Conservation (phyloP, 345 rosid species). For the Mangifera indica region DNA sequence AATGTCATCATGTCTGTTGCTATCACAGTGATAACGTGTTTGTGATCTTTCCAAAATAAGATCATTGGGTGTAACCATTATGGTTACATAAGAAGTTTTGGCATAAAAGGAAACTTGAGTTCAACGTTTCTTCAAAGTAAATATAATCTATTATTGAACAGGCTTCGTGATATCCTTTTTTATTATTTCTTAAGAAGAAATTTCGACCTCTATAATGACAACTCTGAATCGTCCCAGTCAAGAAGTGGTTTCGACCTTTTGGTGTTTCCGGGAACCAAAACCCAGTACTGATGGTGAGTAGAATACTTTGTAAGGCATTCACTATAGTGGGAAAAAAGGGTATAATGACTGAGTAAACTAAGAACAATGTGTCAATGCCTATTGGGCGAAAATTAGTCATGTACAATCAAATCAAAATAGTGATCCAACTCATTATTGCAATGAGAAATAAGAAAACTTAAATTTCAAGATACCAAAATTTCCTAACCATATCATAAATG, state of each 20-base stretch:
- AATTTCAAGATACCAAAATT: conserved; percentile 31
- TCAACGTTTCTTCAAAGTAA: conserved; percentile 33
- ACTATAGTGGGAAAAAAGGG: no score
- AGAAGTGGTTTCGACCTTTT: neutral
- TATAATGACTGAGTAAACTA: neutral
- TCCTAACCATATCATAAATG: conserved; percentile 16
- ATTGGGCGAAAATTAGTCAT: conserved; percentile 17
- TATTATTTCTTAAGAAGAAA: conserved; percentile 13
- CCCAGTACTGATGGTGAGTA: no score
- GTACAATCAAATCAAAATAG: conserved; percentile 32
- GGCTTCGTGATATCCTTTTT: neutral
- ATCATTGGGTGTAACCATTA: neutral
- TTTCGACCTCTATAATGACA: conserved; percentile 8
- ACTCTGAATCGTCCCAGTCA: conserved; percentile 4
- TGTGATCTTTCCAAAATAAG: neutral
- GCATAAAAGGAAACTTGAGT: conserved; percentile 23
- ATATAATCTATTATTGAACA: conserved; percentile 13
- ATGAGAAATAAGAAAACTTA: neutral
- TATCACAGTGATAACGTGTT: neutral
- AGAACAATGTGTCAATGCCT: conserved; percentile 10
- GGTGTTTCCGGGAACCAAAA: neutral
- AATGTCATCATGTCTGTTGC: neutral
- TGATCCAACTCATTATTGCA: conserved; percentile 11
- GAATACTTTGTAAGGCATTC: no score
- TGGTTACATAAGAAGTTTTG: conserved; percentile 4